Evolutionary conservation across 371 early-diverging fungal genomes (phyloP).

Genomic region (Mucor ambiguus): DNA sequence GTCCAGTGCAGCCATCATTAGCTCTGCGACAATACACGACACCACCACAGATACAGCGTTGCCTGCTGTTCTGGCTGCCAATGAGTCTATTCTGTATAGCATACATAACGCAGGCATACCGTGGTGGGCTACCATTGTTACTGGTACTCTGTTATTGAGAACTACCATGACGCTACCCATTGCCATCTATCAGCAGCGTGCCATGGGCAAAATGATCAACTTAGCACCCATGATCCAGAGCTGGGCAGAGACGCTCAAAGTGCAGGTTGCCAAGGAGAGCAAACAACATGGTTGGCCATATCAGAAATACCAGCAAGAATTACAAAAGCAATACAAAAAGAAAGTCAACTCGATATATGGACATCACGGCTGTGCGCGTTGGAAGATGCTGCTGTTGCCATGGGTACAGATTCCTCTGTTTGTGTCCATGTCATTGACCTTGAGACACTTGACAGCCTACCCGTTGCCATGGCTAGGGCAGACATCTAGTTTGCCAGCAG

Average conservation of each 20-base stretch:
- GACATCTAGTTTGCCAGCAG: slow-evolving; percentile 33
- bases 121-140: slow-evolving; percentile 74
- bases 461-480: slow-evolving; percentile 60
- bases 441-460: slow-evolving; percentile 68
- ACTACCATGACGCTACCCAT: slow-evolving; percentile 71
- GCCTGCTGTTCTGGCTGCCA: slow-evolving; percentile 43
- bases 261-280: slow-evolving; percentile 49
- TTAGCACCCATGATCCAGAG: slow-evolving; percentile 67
- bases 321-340: slow-evolving; percentile 57
- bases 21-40: background rate
- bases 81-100: slow-evolving; percentile 46
- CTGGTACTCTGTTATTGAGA: slow-evolving; percentile 63
- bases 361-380: slow-evolving; percentile 63
- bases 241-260: slow-evolving; percentile 64
- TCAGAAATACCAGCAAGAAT: slow-evolving; percentile 46
- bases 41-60: slow-evolving; percentile 14
- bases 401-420: slow-evolving; percentile 81
- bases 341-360: slow-evolving; percentile 64
- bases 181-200: slow-evolving; percentile 72
- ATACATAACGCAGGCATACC: slow-evolving; percentile 58
- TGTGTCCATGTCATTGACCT: slow-evolving; percentile 67
- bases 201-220: slow-evolving; percentile 56
- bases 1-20: background rate
- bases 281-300: slow-evolving; percentile 45
- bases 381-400: slow-evolving; percentile 66